These are phyloP conservation scores for Zygotorulaspora mrakii DNA, from an alignment of 1,139 yeast species.

Conservation along the genomic window DNA sequence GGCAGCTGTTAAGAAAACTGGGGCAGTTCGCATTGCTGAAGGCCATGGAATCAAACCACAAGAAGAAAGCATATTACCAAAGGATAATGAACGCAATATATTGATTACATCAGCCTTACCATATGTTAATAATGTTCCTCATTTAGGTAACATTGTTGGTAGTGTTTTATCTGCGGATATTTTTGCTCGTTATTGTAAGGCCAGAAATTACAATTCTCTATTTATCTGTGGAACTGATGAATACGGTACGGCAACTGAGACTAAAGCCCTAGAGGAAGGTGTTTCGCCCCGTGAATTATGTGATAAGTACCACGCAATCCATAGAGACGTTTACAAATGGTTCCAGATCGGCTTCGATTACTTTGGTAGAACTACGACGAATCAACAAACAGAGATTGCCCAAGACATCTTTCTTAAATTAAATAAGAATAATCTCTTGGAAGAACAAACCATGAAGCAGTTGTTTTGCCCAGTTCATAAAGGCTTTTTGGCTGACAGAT, in stretches of 20 bases:
- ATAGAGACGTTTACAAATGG: conserved; percentile 91
- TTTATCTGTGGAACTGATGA: conserved; percentile 97
- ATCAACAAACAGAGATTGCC: conserved; percentile 88
- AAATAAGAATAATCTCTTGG: conserved; percentile 69
- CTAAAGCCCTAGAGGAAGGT: conserved; percentile 92
- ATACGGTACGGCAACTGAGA: conserved; percentile 98
- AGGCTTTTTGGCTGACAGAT: conserved; percentile 92
- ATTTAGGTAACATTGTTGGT: conserved; percentile 93
- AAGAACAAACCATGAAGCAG: conserved; percentile 85
- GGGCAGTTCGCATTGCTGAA: conserved; percentile 46
- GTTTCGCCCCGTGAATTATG: conserved; percentile 84
- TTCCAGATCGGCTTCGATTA: conserved; percentile 90
- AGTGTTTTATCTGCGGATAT: conserved; percentile 94
- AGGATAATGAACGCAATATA: conserved; percentile 68
- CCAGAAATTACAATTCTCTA: conserved; percentile 81
- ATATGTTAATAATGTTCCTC: conserved; percentile 96
- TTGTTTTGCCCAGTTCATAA: conserved; percentile 86
- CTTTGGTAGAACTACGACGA: conserved; percentile 95
- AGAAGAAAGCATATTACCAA: conserved; percentile 49
- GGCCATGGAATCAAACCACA: conserved; percentile 42
- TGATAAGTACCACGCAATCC: conserved; percentile 83
- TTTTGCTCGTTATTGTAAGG: conserved; percentile 83
- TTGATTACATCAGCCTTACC: conserved; percentile 95
- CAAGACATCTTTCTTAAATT: conserved; percentile 84
- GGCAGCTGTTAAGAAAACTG: conserved; percentile 51